phyloP scores from a whole-genome alignment of 176 grass and related monocot genomes.

The Guadua angustifolia region DNA sequence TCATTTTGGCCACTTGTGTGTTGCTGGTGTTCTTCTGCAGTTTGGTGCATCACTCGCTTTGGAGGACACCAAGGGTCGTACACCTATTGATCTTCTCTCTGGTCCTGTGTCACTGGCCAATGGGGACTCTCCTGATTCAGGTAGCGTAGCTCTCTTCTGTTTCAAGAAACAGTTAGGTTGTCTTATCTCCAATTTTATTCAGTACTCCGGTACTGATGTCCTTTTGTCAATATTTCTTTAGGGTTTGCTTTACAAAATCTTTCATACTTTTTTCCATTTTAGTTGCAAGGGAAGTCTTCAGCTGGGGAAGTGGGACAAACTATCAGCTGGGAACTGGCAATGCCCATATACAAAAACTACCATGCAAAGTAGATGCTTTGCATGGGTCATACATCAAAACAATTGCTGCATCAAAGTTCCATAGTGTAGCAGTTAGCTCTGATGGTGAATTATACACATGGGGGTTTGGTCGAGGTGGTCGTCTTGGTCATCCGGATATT shows the following conservation, averaged over 20 bases:
- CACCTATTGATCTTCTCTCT: constrained; percentile 89
- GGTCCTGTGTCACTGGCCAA: constrained; percentile 75
- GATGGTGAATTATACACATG: constrained; percentile 95
- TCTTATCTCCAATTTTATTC: constrained; percentile 22
- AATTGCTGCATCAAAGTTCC: constrained; percentile 88
- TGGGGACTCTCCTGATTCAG: constrained; percentile 71
- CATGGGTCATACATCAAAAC: constrained; percentile 79
- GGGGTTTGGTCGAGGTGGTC: constrained; percentile 96
- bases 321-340: constrained; percentile 98
- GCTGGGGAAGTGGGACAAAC: constrained; percentile 99
- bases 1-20: constrained; percentile 91
- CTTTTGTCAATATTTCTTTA: constrained; percentile 44
- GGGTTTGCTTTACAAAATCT: constrained; percentile 41
- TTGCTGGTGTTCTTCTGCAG: constrained; percentile 79
- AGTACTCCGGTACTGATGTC: constrained; percentile 17
- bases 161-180: constrained; percentile 21
- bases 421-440: constrained; percentile 86
- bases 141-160: constrained; percentile 55
- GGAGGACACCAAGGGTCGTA: constrained; percentile 87
- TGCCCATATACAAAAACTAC: constrained; percentile 94
- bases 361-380: constrained; percentile 97
- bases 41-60: constrained; percentile 84
- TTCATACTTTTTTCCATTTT: constrained; percentile 48
- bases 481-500: constrained; percentile 94
- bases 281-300: constrained; percentile 94